Base-by-base conservation (phyloP, 306 rosid species). In the Vigna radiata region DNA sequence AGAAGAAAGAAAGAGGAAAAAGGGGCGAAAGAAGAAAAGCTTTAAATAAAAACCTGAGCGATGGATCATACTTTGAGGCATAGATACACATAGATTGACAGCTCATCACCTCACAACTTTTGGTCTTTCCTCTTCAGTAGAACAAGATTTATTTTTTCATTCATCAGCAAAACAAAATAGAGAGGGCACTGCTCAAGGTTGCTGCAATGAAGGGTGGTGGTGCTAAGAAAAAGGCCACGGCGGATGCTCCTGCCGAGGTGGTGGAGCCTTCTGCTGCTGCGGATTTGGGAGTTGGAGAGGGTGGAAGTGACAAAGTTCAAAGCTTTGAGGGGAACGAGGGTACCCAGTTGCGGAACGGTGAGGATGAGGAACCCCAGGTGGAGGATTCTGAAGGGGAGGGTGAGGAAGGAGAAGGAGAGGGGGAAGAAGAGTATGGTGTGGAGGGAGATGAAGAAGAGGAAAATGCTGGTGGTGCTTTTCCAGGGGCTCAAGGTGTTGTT, bases 141-240 rank as follows among this genome's bases (percentile, higher is more conserved):
- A 52, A 52, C 12, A 52, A 11, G 58, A 12, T 44, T 41, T 2
- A 2, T 43, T 41, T 2, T 41, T 43, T 4, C 15, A 3, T 41
- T 8, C 13, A 41, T 2, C 46, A 44, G 5, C 5, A 44, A 44
- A 12, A 7, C 2, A 55, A 43, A 10, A 43, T 11, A 44, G 49
- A 12, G 13, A 43, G 47, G 14, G 1, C 27, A 8, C 49, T 8
- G 49, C 9, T 33, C 49, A 64, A 37, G 70, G 37, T 66, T 18
- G 33, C 11, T 23, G 18, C 0, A 70, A 87, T 85, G 86, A 86
- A 90, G 79, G 87, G 85, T 72, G 88, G 85, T 72, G 88, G 81
- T 2, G 87, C 72, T 46, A 83, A 72, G 85, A 89, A 61, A 82
- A 82, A 68, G 73, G 58, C 64, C 54, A 66, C 80, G 71, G 80